Evolutionary conservation across 495 filamentous ascomycete species (phyloP), one percentile per base, ranked within the genome.

Genomic region (Amniculicola lignicola): DNA sequence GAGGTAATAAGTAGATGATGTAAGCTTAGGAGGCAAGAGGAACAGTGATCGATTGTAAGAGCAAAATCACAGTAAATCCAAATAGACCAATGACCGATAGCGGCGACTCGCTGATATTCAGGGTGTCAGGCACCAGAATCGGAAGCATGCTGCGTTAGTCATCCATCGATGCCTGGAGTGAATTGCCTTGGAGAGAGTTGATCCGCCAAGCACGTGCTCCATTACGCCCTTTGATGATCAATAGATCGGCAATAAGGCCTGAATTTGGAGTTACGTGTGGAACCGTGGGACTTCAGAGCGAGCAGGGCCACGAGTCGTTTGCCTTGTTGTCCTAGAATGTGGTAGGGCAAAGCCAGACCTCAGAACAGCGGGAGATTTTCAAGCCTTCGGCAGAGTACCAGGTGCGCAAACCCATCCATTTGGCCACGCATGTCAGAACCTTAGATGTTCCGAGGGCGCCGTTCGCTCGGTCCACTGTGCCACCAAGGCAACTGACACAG

Each of bases 401-500:
- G 51, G 39, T 1, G 15, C 39, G 41, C 15, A 22, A 7, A 3
- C 6, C 27, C 16, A 1, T 2, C 2, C 9, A 12, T 39, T 25
- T 40, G 28, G 33, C 52, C 33, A 46, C 52, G 18, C 29, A 48
- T 55, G 52, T 39, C 43, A 48, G 38, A 28, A 14, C 31, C 14
- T 3, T 44, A 44, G 37, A 6, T 40, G 9, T 18, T 19, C 6
- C 19, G 10, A 4, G 18, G 15, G 24, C 9, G 15, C 19, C 15
- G 22, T 21, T 35, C 16, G 4, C 23, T 36, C 15, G 40, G 7
- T 24, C 27, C 11, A 22, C n/a, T 21, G 18, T 14, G 4, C 29
- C 37, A 2, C 28, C 25, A 27, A 55, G 52, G 52, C 52, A 55
- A 38, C 52, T 48, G 52, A 55, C 39, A 55, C 52, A 45, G 38